phyloP scores from a whole-genome alignment of 768 basidiomycete species.

The Polyporus arcularius region DNA sequence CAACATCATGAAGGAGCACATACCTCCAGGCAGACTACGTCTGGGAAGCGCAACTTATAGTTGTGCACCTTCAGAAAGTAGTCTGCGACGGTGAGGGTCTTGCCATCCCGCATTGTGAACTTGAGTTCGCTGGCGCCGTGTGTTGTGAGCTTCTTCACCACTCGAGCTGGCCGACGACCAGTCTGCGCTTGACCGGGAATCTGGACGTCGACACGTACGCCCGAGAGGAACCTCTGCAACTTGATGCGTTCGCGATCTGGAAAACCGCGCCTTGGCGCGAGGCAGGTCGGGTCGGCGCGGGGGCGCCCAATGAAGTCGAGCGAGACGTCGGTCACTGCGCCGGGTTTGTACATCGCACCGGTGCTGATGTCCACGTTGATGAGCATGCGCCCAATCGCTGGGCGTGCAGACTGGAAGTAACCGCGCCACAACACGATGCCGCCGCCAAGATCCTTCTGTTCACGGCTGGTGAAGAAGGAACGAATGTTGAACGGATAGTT shows the following conservation, averaged over 20 bases:
- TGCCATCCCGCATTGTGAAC: slow-evolving; percentile 62
- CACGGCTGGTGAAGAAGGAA: slow-evolving; percentile 68
- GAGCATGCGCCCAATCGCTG: slow-evolving; percentile 60
- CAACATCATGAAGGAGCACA: slow-evolving; percentile 17
- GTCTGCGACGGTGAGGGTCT: slow-evolving; percentile 54
- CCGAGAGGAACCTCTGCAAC: slow-evolving; percentile 57
- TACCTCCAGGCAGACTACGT: slow-evolving; percentile 71
- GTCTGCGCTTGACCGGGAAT: slow-evolving; percentile 15
- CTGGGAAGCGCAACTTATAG: slow-evolving; percentile 56
- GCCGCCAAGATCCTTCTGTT: slow-evolving; percentile 53
- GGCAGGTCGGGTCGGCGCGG: slow-evolving; percentile 28
- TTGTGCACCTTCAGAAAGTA: slow-evolving; percentile 61
- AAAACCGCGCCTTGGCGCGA: slow-evolving; percentile 44
- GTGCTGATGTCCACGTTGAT: slow-evolving; percentile 81
- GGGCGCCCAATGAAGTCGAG: slow-evolving; percentile 50
- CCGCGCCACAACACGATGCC: slow-evolving; percentile 79
- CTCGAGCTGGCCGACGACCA: slow-evolving; percentile 45
- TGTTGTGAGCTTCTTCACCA: slow-evolving; percentile 59
- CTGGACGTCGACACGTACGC: slow-evolving; percentile 49
- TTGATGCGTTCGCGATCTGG: slow-evolving; percentile 53
- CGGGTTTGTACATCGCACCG: slow-evolving; percentile 72
- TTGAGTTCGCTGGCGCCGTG: slow-evolving; percentile 53
- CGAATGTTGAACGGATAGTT: slow-evolving; percentile 72
- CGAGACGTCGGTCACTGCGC: slow-evolving; percentile 58
- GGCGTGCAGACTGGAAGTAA: slow-evolving; percentile 79